A percentile compares a stretch with the other conserved stretches of the same genome.
phyloP scores from a whole-genome alignment of 192 early-diverging fungal species.

The Coemansia sp. region DNA sequence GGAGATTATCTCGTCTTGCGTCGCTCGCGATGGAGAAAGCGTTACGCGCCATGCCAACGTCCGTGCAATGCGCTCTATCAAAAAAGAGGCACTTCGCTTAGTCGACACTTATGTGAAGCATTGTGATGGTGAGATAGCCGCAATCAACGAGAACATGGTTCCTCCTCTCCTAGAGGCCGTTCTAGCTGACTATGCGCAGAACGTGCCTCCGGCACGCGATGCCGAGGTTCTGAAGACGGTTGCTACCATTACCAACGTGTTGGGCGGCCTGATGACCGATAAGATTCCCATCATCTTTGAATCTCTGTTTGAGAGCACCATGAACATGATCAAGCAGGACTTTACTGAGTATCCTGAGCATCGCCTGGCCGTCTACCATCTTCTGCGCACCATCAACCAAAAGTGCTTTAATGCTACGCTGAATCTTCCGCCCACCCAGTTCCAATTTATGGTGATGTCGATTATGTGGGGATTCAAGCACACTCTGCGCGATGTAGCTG shows the following conservation, averaged over 20 bases:
- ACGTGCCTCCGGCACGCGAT: constrained; percentile 87
- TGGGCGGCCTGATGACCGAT: constrained; percentile 79
- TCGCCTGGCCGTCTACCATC: constrained; percentile 90
- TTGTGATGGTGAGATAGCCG: constrained; percentile 81
- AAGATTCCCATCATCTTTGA: constrained; percentile 86
- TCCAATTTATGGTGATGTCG: constrained; percentile 92
- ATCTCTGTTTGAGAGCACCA: constrained; percentile 92
- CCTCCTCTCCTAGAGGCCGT: constrained; percentile 90
- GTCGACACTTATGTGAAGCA: constrained; percentile 88
- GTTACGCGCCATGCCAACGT: constrained; percentile 90
- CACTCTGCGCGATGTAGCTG: constrained; percentile 96
- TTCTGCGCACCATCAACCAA: constrained; percentile 87
- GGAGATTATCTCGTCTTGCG: constrained; percentile 74
- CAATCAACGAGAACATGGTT: constrained; percentile 82
- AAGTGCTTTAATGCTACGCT: constrained; percentile 93
- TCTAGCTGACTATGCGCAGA: constrained; percentile 82
- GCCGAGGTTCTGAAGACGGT: constrained; percentile 93
- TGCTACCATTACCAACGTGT: constrained; percentile 78
- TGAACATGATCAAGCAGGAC: constrained; percentile 99
- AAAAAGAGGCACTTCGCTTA: constrained; percentile 91
- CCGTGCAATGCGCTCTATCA: constrained; percentile 90
- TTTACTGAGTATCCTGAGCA: constrained; percentile 98
- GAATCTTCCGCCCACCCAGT: constrained; percentile 77
- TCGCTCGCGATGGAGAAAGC: constrained; percentile 78
- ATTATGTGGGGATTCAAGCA: constrained; percentile 99